Evolutionary conservation across 306 rosid species (phyloP), one percentile per base, ranked within the genome.

Genomic region (Prinsepia uniflora): DNA sequence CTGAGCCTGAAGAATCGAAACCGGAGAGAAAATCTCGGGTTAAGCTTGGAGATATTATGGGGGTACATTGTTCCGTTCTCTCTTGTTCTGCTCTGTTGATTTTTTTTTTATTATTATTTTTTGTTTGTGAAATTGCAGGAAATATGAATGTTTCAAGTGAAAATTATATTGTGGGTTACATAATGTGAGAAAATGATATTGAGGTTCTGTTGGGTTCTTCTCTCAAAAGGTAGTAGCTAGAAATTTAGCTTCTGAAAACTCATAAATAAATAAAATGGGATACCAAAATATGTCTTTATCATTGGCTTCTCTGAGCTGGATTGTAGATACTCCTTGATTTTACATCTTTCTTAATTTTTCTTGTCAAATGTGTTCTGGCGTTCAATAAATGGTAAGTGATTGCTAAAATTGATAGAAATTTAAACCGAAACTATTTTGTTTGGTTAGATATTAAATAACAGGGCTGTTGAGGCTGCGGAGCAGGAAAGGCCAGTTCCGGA

Each of bases 1-100:
- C 88, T 81, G 87, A 80, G 72, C 40, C 75, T 10, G 86, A 85
- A 70, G 80, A 77, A 67, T 53, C 78, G 22, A 87, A 84, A 75
- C 83, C 79, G 6, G 84, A 81, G 5, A 81, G 89, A 74, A 88
- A 89, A 76, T 82, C 90, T 60, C 84, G 97, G 42, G 87, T 87
- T 52, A 94, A 89, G 82, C 99, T 94, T 12, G 97, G 99, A n/a
- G 97, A 94, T 55, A 66, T 94, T 20, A 91, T 94, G 95, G 97
- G 97, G 99, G 99, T 94, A 85, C 74, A 22, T 71, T 65, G 5
- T 47, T 64, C 34, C 54, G 10, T 39, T 34, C 36, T 30, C 9
- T 61, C 52, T 55, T 18, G 36, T 12, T 39, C 61, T 41, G 19
- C 40, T 71, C 22, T 4, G 4, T 30, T 30, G 36, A 30, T 1